Base-by-base conservation (phyloP, 495 filamentous ascomycete genomes). In the Trichocladium antarcticum region DNA sequence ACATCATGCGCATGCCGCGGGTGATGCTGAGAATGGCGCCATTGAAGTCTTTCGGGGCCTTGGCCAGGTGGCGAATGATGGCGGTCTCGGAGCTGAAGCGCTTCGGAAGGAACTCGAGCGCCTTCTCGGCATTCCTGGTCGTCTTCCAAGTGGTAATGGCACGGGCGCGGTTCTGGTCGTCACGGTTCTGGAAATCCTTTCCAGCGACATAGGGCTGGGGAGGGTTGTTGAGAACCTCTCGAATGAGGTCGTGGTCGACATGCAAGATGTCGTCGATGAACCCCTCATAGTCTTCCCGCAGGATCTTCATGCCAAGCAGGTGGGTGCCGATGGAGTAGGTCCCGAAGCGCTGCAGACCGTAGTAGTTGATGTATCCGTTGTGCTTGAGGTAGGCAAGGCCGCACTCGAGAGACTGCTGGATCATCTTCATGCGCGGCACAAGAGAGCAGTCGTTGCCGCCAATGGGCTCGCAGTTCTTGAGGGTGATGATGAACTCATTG, bases 311-410 rank as follows among this genome's bases (percentile, higher is more conserved):
- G 29, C 92, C 92, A 11, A 95, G 64, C 1, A 76, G 74, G 54
- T 95, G 84, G 1, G 92, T 97, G 5, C 86, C 79, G 5, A 82
- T 83, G 3, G 75, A 65, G 63, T 88, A 89, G 3, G 86, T 84
- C 20, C 92, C 92, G 56, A 98, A 98, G 11, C 92, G 80, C 67
- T 98, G 92, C 2, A 96, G 77, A 12, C 92, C 92, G 51, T 84
- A 98, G 69, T 97, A 97, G 64, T 98, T 97, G 63, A 97, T 79
- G 67, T 94, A 98, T 0, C 92, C 92, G 12, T 78, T 68, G 37
- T 76, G 58, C 11, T 65, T 67, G 5, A 96, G 72, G 35, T 83
- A 64, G 6, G 74, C 67, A 11, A 78, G 49, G 1, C 67, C 70
- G 11, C 62, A 59, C 36, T 69, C 57, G 7, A 75, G 51, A 3